These are phyloP conservation scores for Straminergon stramineum DNA, from an alignment of 225 moss, liverwort and hornwort species.

Conservation along the genomic window DNA sequence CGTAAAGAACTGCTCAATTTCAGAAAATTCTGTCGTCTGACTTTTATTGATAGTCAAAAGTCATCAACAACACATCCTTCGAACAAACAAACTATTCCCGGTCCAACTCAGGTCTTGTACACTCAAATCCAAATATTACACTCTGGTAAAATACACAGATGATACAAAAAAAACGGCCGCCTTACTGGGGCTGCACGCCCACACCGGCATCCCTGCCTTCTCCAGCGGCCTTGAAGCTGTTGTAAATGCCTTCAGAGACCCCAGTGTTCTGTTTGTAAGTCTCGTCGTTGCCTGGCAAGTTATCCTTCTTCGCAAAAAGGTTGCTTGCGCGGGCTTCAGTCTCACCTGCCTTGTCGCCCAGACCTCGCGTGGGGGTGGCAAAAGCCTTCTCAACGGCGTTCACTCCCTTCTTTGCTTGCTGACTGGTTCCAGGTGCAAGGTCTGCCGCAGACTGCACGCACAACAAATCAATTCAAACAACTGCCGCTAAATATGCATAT, in stretches of 20 bases:
- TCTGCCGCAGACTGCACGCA: conserved; percentile 32
- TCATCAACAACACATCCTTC: background rate
- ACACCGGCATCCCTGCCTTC: conserved; percentile 33
- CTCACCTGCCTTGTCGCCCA: conserved; percentile 39
- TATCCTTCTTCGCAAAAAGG: background rate
- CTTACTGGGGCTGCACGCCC: conserved; percentile 2
- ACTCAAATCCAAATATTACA: background rate
- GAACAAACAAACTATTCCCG: background rate
- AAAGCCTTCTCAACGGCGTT: conserved; percentile 49
- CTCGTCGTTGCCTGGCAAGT: background rate
- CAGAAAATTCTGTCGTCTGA: background rate
- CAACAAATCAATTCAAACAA: background rate
- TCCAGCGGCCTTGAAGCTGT: conserved; percentile 35
- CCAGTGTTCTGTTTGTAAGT: conserved; percentile 21
- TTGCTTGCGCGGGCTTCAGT: background rate
- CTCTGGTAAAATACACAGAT: background rate
- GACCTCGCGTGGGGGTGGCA: conserved; percentile 45
- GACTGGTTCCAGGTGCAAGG: conserved; percentile 23
- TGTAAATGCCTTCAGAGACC: conserved; percentile 16
- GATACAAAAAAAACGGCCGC: background rate
- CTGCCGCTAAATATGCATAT: background rate
- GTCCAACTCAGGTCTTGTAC: background rate
- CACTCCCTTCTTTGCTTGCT: conserved; percentile 32
- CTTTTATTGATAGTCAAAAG: background rate
- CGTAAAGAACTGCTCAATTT: background rate